Percentiles rank a stretch among this genome's conserved stretches.
These are phyloP conservation scores for Aspergillus cristatus DNA, from an alignment of 495 filamentous ascomycete species.

Conservation along the genomic window DNA sequence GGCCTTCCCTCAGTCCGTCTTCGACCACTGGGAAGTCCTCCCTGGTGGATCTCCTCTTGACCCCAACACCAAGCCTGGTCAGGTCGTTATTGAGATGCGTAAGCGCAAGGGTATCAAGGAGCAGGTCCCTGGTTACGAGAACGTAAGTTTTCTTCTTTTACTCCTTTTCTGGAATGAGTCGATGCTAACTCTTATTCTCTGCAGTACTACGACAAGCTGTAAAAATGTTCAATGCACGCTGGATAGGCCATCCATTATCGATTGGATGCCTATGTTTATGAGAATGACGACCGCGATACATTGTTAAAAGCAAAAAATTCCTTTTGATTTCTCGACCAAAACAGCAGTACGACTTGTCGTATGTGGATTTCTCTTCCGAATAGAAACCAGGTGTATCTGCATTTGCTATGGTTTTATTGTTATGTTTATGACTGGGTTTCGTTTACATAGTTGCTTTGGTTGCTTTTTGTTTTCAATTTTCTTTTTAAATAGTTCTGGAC, in stretches of 20 bases:
- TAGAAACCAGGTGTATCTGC: constrained; percentile 19
- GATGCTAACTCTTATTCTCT: constrained; percentile 47
- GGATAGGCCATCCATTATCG: constrained; percentile 24
- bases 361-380: constrained; percentile 19
- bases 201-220: constrained; percentile 99
- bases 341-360: constrained; percentile 17
- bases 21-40: constrained; percentile 95
- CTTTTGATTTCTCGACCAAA: too few relatives aligned
- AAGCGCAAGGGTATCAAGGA: constrained; percentile 99
- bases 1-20: constrained; percentile 97
- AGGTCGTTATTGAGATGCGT: constrained; percentile 78
- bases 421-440: constrained; percentile 21
- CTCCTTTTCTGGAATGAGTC: neutral
- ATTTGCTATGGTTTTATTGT: constrained; percentile 22
- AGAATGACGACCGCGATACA: constrained; percentile 46
- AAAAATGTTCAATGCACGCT: constrained; percentile 40
- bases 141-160: constrained; percentile 57
- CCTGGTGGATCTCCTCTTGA: constrained; percentile 93
- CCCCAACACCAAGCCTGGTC: constrained; percentile 71
- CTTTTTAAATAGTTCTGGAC: constrained; percentile 11
- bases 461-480: too few relatives aligned
- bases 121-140: constrained; percentile 77
- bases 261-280: constrained; percentile 38
- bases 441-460: constrained; percentile 10
- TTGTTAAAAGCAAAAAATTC: constrained; percentile 28